Base-by-base conservation (phyloP, 2,329 filamentous ascomycete species). In the Penicillium palitans region DNA sequence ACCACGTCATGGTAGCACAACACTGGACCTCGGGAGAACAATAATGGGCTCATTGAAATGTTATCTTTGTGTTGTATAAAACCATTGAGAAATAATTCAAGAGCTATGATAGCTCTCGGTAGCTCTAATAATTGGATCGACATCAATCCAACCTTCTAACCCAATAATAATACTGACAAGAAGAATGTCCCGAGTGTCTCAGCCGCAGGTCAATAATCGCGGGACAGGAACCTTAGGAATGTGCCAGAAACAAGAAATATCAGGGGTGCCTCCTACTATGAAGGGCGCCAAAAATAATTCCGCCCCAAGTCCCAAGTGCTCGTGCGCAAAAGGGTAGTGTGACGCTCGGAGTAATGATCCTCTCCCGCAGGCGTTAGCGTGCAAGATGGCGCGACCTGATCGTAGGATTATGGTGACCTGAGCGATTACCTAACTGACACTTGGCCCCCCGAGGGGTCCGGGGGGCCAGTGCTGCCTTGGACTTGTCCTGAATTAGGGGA, bases 261-360 rank as follows among this genome's bases (percentile, higher is more conserved):
- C 41, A 57, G 42, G 55, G 48, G 37, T 33, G 31, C 1, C 19
- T 37, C 24, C 37, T 21, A 12, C 13, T 21, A 13, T n/a, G 15
- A 29, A 27, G 27, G 27, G 29, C 25, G 50, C 55, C 51, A 54
- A 52, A 54, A 63, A 56, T 49, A 48, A 60, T 54, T 54, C 55
- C 39, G 49, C 31, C 31, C 31, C 12, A 33, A 13, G 31, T 33
- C 31, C 15, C 44, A 35, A 49, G 19, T 49, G 55, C 52, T 55
- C 52, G 56, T 55, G 56, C 45, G 58, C 52, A 46, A 35, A 13
- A 33, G 25, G 24, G 29, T 33, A 50, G 49, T 52, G 37, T 33
- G 57, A 60, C 56, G 25, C 21, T 60, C 61, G 57, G 61, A 57
- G 64, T 64, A 64, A 64, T 57, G 63, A 66, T 66, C 61, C 64